These are phyloP conservation scores for Chalciporus piperatus DNA, from an alignment of 768 basidiomycete genomes.

Conservation along the genomic window DNA sequence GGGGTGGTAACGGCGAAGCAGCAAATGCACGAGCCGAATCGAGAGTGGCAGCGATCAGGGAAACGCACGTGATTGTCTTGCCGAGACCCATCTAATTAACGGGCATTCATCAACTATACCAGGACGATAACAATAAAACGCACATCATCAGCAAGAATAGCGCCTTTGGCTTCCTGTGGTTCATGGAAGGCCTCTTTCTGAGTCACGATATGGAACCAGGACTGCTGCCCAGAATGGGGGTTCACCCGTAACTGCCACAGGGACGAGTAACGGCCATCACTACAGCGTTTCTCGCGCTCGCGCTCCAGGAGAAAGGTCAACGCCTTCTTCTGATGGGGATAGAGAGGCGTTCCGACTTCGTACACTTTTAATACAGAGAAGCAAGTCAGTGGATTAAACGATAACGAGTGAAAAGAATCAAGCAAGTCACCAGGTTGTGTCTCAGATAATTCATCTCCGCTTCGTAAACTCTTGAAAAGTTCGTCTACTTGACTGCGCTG, in stretches of 20 bases:
- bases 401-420: conserved; percentile 13
- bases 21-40: conserved; percentile 66
- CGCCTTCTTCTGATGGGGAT: conserved; percentile 98
- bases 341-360: conserved; percentile 81
- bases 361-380: conserved; percentile 39
- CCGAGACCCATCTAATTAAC: conserved; percentile 88
- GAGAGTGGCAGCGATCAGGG: conserved; percentile 87
- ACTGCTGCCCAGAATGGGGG: conserved; percentile 41
- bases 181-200: conserved; percentile 66
- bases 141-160: conserved; percentile 97
- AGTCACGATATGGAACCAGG: conserved; percentile 85
- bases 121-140: conserved; percentile 30
- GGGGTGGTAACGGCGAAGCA: conserved; percentile 45
- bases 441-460: conserved; percentile 83
- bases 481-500: conserved; percentile 94
- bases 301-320: conserved; percentile 92
- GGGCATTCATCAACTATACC: conserved; percentile 13
- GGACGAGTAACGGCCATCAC: conserved; percentile 63
- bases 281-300: conserved; percentile 59
- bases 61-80: conserved; percentile 94
- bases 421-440: conserved; percentile 74
- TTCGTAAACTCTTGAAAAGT: conserved; percentile 83
- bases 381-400: conserved; percentile 14
- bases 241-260: conserved; percentile 65
- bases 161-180: conserved; percentile 76